Base-by-base conservation (phyloP, 2,329 filamentous ascomycete genomes). In the Apiospora sp. region DNA sequence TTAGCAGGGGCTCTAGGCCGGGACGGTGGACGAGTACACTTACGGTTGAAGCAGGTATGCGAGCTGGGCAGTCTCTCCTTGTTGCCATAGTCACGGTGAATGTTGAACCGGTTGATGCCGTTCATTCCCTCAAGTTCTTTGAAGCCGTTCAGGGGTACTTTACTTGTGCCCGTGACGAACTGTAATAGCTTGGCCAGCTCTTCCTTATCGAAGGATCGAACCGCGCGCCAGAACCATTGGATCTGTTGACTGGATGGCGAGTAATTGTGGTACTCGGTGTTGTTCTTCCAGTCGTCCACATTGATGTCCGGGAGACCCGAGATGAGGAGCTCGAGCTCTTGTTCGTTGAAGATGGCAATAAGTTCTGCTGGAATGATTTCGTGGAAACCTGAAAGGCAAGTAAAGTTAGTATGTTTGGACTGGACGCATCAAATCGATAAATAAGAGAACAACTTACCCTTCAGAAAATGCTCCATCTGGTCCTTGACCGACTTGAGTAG, bases 91-190 rank as follows among this genome's bases (percentile, higher is more conserved):
- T 98, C 96, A 76, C 96, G 94, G 82, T 99, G 96, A 75, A 99
- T 98, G 83, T 98, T 99, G 91, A 99, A 99, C 76, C 94, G 92
- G 83, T 93, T 98, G 82, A 98, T 92, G 51, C 96, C 96, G 80
- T 99, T 98, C 96, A 99, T 99, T 76, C 96, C 97, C 85, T 99
- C 97, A 8, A 99, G 90, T 83, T 99, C 96, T 85, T 98, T 98
- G 89, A 99, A 99, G 16, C 96, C 96, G 78, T 99, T 99, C 69
- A 99, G 91, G 51, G 96, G 96, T 67, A 99, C 97, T 85, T 99
- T 99, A 82, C 94, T 97, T 24, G 97, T 99, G 81, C 96, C 96
- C 1, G 97, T 99, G 76, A 99, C 96, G 82, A 99, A 99, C 80
- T 99, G 96, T 64, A 99, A 89, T 75, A 99, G 87, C 84, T 99